A percentile compares a stretch with the other conserved stretches of the same genome.
These are phyloP conservation scores for Cyclostephanos invisitatus DNA, from an alignment of 108 stramenopile species.

Conservation along the genomic window DNA sequence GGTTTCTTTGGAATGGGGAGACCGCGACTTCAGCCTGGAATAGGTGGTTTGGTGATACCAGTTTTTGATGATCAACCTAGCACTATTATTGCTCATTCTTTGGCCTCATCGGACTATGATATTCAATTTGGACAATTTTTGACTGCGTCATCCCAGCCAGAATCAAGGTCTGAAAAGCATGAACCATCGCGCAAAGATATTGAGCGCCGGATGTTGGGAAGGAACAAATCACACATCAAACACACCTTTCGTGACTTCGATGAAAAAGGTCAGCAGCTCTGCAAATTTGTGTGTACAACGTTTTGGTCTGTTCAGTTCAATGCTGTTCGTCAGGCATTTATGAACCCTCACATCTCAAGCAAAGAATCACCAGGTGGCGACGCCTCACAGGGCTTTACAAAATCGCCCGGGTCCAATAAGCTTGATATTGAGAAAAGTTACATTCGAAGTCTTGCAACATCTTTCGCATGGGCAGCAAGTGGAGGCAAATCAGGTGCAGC, in stretches of 20 bases:
- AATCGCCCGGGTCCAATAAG: slow-evolving; percentile 19
- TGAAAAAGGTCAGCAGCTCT: slow-evolving; percentile 83
- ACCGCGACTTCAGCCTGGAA: slow-evolving; percentile 87
- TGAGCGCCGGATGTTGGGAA: slow-evolving; percentile 81
- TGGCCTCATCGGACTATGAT: slow-evolving; percentile 84
- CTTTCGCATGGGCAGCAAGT: slow-evolving; percentile 86
- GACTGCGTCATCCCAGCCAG: slow-evolving; percentile 25
- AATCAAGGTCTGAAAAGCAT: slow-evolving; percentile 30
- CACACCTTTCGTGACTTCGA: slow-evolving; percentile 92
- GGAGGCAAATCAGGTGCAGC: slow-evolving; percentile 94
- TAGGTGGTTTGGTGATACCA: slow-evolving; percentile 87
- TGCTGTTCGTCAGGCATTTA: slow-evolving; percentile 88
- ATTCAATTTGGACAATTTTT: slow-evolving; percentile 72
- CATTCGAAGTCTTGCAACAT: slow-evolving; percentile 80
- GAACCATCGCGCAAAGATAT: slow-evolving; percentile 59
- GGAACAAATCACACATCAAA: slow-evolving; percentile 90
- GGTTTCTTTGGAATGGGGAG: slow-evolving; percentile 89
- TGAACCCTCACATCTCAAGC: slow-evolving; percentile 48
- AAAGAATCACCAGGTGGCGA: slow-evolving; percentile 44
- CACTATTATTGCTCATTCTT: slow-evolving; percentile 92
- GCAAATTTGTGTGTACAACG: slow-evolving; percentile 94
- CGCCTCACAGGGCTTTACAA: slow-evolving; percentile 3
- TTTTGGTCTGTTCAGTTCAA: slow-evolving; percentile 98
- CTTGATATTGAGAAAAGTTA: slow-evolving; percentile 80
- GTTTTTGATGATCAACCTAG: slow-evolving; percentile 93